Evolutionary conservation across 129 eudicot genomes (phyloP).

Genomic region (Calendula officinalis): DNA sequence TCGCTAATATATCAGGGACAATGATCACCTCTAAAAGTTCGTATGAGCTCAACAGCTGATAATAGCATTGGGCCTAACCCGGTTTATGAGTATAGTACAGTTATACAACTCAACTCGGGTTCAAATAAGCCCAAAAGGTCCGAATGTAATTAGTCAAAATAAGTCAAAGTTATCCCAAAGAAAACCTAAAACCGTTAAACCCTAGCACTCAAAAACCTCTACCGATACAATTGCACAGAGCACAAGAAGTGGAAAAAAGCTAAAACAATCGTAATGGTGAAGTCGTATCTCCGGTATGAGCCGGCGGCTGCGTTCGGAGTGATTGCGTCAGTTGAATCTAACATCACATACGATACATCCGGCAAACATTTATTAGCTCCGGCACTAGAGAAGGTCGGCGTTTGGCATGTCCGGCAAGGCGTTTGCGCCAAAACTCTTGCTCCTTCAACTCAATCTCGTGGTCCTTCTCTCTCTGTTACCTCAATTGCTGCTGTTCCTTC

Average conservation of each 20-base stretch:
- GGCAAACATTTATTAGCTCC: slow-evolving; percentile 84
- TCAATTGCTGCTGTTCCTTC: slow-evolving; percentile 62
- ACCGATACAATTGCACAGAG: slow-evolving; percentile 15
- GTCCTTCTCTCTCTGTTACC: slow-evolving; percentile 68
- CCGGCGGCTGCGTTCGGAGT: slow-evolving; percentile 77
- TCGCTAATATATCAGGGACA: too few species aligned
- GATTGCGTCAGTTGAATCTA: slow-evolving; percentile 64
- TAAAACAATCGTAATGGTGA: slow-evolving; percentile 56
- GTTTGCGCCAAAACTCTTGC: slow-evolving; percentile 63
- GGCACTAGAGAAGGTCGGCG: slow-evolving; percentile 81
- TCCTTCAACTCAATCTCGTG: slow-evolving; percentile 49
- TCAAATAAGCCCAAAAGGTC: slow-evolving; percentile 9
- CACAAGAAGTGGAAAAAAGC: not conserved
- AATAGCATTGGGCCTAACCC: not conserved
- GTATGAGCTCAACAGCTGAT: too few species aligned
- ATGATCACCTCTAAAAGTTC: too few species aligned
- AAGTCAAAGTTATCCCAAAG: slow-evolving; percentile 9
- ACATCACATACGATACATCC: slow-evolving; percentile 73
- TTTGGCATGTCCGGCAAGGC: slow-evolving; percentile 95
- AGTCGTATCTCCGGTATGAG: slow-evolving; percentile 83
- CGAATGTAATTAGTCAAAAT: slow-evolving; percentile 13
- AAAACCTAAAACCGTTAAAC: slow-evolving; percentile 36
- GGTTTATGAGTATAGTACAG: not conserved
- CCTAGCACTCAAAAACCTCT: slow-evolving; percentile 31
- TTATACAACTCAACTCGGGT: not conserved